Evolutionary conservation across 768 basidiomycete genomes (phyloP).

Genomic region (Neoboletus magnificus): DNA sequence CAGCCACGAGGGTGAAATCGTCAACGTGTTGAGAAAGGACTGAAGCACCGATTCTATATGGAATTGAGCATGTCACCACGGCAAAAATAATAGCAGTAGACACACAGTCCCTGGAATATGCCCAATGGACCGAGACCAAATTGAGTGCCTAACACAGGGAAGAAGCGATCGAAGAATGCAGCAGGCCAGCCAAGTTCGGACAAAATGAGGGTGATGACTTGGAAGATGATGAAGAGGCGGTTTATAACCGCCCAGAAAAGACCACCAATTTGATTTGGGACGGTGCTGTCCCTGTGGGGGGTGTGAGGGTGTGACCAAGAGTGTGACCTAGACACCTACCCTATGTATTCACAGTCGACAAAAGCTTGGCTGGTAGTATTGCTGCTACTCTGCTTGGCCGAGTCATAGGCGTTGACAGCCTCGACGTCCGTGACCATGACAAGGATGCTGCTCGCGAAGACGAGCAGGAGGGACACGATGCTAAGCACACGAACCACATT

Average conservation of each 20-base stretch:
- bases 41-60: slow-evolving; percentile 58
- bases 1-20: slow-evolving; percentile 84
- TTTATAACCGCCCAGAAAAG: slow-evolving; percentile 91
- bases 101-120: slow-evolving; percentile 81
- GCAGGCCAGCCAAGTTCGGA: slow-evolving; percentile 83
- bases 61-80: slow-evolving; percentile 7
- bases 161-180: slow-evolving; percentile 75
- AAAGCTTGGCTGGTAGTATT: slow-evolving; percentile 32
- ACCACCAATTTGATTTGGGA: slow-evolving; percentile 89
- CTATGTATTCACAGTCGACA: slow-evolving; percentile 72
- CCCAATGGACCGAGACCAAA: slow-evolving; percentile 89
- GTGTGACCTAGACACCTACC: slow-evolving; percentile 41
- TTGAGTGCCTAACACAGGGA: slow-evolving; percentile 79
- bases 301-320: slow-evolving; percentile 17
- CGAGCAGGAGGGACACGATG: slow-evolving; percentile 74
- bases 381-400: slow-evolving; percentile 34
- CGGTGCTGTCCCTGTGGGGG: slow-evolving; percentile 60
- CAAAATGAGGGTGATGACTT: slow-evolving; percentile 73
- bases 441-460: slow-evolving; percentile 76
- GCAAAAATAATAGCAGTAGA: slow-evolving; percentile 13
- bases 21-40: slow-evolving; percentile 79
- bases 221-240: slow-evolving; percentile 82
- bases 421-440: slow-evolving; percentile 70
- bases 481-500: slow-evolving; percentile 77
- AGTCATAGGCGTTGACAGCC: slow-evolving; percentile 66